These are phyloP conservation scores for Mortierella polycephala DNA, from an alignment of 371 early-diverging fungal species.

Conservation along the genomic window DNA sequence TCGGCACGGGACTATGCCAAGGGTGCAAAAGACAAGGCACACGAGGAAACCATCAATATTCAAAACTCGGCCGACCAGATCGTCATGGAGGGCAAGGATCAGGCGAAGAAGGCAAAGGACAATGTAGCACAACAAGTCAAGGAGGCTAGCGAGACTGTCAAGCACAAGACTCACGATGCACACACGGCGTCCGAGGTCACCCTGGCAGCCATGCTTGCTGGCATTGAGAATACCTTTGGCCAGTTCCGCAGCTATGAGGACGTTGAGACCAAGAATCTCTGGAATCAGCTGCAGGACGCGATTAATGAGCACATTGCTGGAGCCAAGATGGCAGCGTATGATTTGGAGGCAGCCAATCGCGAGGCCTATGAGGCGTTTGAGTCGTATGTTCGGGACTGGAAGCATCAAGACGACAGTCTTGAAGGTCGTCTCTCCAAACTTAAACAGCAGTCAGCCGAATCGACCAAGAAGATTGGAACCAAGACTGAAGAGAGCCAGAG, in stretches of 20 bases:
- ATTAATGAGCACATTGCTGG: constrained; percentile 38
- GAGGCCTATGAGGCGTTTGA: constrained; percentile 37
- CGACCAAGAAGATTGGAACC: constrained; percentile 29
- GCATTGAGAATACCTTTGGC: constrained; percentile 37
- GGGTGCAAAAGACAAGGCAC: constrained; percentile 2
- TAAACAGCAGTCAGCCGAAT: constrained; percentile 18
- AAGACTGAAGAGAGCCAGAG: constrained; percentile 21
- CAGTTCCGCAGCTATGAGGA: constrained; percentile 35
- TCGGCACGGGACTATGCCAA: constrained; percentile 15
- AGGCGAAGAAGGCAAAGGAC: constrained; percentile 19
- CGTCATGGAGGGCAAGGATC: constrained; percentile 24
- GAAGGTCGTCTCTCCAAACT: constrained; percentile 29
- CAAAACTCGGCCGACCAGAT: constrained; percentile 15
- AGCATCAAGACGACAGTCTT: constrained; percentile 11
- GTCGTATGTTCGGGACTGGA: constrained; percentile 43
- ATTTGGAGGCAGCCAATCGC: constrained; percentile 34
- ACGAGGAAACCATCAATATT: neutral
- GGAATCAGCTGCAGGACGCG: constrained; percentile 35
- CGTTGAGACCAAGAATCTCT: constrained; percentile 32
- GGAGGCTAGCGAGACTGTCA: constrained; percentile 20
- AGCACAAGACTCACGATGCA: constrained; percentile 36
- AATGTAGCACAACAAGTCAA: constrained; percentile 13
- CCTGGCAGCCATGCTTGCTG: constrained; percentile 35
- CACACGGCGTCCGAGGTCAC: constrained; percentile 25
- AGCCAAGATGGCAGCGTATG: constrained; percentile 20